Conservation (phyloP, 2,329 filamentous ascomycete species). For the Truncatella angustata region DNA sequence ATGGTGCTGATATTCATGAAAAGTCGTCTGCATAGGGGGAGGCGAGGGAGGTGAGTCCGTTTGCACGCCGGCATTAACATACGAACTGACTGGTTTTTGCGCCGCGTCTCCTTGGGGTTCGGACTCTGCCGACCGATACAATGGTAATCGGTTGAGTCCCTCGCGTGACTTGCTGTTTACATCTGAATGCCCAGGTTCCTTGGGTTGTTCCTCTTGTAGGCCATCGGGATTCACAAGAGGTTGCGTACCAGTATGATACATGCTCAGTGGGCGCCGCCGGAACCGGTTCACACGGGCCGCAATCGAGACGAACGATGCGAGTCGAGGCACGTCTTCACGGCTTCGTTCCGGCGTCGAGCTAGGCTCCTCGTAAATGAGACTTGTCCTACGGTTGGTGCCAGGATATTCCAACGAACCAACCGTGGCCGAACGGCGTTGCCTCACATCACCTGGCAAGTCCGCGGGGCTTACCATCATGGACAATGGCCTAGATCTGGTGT, state of each 20-base stretch:
- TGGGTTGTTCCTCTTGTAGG: neutral
- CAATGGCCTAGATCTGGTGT: constrained; percentile 3
- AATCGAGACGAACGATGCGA: constrained; percentile 15
- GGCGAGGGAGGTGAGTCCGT: constrained; percentile 17
- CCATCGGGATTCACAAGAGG: neutral
- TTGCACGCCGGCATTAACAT: constrained; percentile 26
- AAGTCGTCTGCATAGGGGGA: neutral
- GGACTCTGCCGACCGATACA: neutral
- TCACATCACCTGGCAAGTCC: neutral
- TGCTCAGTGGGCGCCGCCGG: neutral
- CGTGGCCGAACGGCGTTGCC: constrained; percentile 10
- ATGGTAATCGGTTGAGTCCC: neutral
- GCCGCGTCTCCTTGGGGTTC: neutral
- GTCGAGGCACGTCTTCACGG: neutral
- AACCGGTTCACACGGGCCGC: constrained; percentile 13
- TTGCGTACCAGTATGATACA: constrained; percentile 1
- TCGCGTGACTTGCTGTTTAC: neutral
- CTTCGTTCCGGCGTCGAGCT: neutral
- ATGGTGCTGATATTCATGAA: constrained; percentile 4
- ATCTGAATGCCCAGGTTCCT: neutral
- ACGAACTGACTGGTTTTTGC: constrained; percentile 13
- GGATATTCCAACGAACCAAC: neutral
- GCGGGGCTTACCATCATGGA: constrained; percentile 3
- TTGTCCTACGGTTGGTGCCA: constrained; percentile 1
- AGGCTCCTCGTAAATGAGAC: neutral